phyloP scores from a whole-genome alignment of 805 yeast genomes.

The Ascoidea tarda region DNA sequence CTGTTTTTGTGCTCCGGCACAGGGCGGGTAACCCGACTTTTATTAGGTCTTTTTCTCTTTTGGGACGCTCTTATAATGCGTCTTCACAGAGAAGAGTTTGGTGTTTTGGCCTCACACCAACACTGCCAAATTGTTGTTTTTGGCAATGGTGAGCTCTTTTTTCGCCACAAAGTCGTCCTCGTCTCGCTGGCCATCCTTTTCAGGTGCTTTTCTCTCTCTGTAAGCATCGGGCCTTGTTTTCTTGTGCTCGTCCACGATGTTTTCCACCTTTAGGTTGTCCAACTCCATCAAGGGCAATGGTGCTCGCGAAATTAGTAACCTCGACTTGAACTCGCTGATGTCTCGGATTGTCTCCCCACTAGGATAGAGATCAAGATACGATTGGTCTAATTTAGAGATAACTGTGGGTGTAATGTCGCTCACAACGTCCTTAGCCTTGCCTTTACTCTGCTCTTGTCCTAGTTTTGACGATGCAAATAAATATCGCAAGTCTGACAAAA shows the following conservation, averaged over 20 bases:
- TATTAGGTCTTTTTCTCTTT: too few species aligned
- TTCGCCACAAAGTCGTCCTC: not conserved
- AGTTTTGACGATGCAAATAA: not conserved
- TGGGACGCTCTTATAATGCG: too few species aligned
- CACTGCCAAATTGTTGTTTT: not conserved
- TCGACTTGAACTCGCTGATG: slow-evolving; percentile 41
- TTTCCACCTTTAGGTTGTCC: not conserved
- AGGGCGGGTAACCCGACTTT: too few species aligned
- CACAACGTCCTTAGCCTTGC: not conserved
- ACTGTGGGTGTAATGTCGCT: not conserved
- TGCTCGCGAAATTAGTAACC: slow-evolving; percentile 1
- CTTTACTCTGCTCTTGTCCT: not conserved
- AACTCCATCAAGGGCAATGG: not conserved
- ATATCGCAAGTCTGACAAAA: not conserved
- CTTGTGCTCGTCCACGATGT: not conserved
- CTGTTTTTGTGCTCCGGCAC: too few species aligned
- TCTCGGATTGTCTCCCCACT: slow-evolving; percentile 29
- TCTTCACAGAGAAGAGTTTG: too few species aligned
- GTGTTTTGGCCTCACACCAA: too few species aligned
- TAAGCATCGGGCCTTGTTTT: not conserved
- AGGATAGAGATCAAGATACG: slow-evolving; percentile 21
- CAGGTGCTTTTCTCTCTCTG: not conserved
- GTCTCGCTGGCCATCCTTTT: not conserved
- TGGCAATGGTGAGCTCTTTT: not conserved
- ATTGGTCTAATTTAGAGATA: not conserved